These are phyloP conservation scores for Colletotrichum gloeosporioides DNA, from an alignment of 2,329 filamentous ascomycete species.

Conservation along the genomic window DNA sequence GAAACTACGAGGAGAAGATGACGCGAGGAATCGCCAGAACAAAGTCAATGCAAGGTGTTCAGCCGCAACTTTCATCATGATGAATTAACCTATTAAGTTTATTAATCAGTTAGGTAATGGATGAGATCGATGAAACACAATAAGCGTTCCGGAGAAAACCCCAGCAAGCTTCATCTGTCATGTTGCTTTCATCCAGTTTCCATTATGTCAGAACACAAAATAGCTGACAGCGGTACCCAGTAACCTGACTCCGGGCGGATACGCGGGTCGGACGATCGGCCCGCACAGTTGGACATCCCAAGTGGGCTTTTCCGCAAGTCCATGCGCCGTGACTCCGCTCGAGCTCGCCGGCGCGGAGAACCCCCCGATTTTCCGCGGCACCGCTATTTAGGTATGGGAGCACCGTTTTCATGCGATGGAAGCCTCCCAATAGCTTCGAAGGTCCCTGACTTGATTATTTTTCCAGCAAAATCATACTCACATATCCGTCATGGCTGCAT, in stretches of 20 bases:
- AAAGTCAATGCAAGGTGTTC: not conserved
- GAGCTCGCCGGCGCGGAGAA: not conserved
- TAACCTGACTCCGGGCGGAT: not conserved
- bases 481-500: not conserved
- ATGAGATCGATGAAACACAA: not conserved
- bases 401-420: not conserved
- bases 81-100: not conserved
- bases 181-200: not conserved
- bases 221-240: not conserved
- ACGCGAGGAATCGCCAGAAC: not conserved
- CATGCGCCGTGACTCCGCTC: not conserved
- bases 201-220: not conserved
- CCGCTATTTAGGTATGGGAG: not conserved
- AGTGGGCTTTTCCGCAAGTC: not conserved
- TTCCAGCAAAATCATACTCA: not conserved
- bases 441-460: not conserved
- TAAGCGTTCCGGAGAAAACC: not conserved
- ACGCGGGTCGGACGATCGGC: not conserved
- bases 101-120: not conserved
- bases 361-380: not conserved
- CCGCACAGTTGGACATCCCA: not conserved
- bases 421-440: not conserved
- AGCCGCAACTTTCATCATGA: not conserved
- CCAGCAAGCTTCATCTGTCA: not conserved
- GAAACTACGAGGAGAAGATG: not conserved